Evolutionary conservation across 768 basidiomycete genomes (phyloP), one percentile per base, ranked within the genome.

Genomic region (Amylocystis lapponica): DNA sequence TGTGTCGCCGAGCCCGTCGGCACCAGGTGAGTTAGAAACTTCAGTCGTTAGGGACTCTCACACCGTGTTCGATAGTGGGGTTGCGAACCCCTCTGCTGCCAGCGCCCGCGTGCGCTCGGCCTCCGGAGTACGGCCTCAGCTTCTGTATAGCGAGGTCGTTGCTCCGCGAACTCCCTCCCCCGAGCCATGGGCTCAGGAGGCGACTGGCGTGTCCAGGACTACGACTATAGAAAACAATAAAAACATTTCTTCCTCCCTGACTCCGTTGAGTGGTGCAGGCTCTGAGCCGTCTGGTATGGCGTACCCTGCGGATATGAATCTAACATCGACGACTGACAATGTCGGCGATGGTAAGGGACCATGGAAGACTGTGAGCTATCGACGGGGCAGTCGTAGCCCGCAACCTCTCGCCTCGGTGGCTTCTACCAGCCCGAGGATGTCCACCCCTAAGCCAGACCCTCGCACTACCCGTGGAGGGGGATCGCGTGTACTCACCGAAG

Each of bases 121-220:
- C 2, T 25, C 40, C 29, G 40, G 39, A n/a, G 29, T 30, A 21
- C 3, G 41, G 6, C 12, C 40, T 16, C 41, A 20, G 21, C 16
- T 42, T 23, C 23, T 35, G 0, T 44, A 45, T 19, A 49, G 48
- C 32, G 35, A 39, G 45, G 49, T 43, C 21, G 49, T 27, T 27
- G 22, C 44, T 39, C 42, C 45, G 40, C 39, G 44, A 39, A 6
- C 41, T 25, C 44, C 45, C 14, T 31, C 43, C 3, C 43, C 48
- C 13, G 11, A 19, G 21, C 5, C 1, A 4, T 27, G 17, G 16
- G 34, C 5, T 6, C 38, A 16, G 8, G 11, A 21, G 41, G 41
- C 14, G 27, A 38, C 29, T n/a, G 17, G 20, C 19, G 35, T 21
- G 10, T 36, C n/a, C 9, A 9, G 29, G 29, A 9, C 34, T 17